Percentiles rank a stretch among this genome's conserved stretches.
Evolutionary conservation across 179 eudicot genomes (phyloP).

Genomic region (Actinidia arguta): DNA sequence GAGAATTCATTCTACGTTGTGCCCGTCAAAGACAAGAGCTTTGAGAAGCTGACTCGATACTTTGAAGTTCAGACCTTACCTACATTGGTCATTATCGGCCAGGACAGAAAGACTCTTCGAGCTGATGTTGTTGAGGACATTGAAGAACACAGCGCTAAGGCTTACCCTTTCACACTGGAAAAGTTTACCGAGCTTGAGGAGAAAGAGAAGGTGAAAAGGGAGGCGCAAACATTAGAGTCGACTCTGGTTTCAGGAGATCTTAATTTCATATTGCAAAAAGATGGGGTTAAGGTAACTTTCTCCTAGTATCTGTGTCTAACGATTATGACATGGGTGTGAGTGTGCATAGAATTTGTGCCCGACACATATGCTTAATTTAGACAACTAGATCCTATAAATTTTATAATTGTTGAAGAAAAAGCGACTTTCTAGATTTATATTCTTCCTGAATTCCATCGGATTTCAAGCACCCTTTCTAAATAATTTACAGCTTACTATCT

Average conservation of each 20-base stretch:
- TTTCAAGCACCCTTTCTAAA: too few species aligned
- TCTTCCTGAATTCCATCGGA: too few species aligned
- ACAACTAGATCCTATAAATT: too few species aligned
- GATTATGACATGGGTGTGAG: too few species aligned
- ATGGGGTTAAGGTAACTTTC: conserved; percentile 40
- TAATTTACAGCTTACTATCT: too few species aligned
- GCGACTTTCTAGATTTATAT: too few species aligned
- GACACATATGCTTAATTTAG: too few species aligned
- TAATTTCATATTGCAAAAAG: conserved; percentile 45
- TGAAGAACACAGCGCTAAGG: conserved; percentile 45
- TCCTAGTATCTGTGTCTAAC: too few species aligned
- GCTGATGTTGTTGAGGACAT: conserved; percentile 39
- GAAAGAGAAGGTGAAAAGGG: conserved; percentile 42
- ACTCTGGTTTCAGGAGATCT: conserved; percentile 15
- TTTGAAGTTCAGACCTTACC: conserved; percentile 47
- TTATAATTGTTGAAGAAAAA: too few species aligned
- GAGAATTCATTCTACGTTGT: too few species aligned
- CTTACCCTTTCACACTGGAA: conserved; percentile 58
- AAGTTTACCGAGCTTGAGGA: conserved; percentile 45
- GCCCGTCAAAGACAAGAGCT: conserved; percentile 44
- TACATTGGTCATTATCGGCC: conserved; percentile 47
- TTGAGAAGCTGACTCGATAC: conserved; percentile 45
- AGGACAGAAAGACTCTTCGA: conserved; percentile 54
- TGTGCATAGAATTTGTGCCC: too few species aligned
- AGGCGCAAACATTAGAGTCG: conserved; percentile 54